phyloP scores from a whole-genome alignment of 1,284 basidiomycete species.

The Sporisorium graminicola region DNA sequence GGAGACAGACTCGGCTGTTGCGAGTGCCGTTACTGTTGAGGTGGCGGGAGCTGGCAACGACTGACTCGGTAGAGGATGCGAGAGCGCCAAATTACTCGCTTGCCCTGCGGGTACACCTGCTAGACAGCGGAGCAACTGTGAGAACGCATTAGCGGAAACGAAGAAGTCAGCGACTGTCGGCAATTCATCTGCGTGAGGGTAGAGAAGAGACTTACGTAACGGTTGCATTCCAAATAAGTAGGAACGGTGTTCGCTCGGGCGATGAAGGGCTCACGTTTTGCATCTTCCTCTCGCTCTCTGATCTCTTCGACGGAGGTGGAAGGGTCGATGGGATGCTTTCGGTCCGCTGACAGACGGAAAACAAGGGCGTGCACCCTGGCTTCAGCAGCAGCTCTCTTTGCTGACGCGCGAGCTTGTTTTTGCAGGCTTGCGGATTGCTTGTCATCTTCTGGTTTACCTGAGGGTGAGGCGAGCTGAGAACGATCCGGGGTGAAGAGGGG shows the following conservation, averaged over 20 bases:
- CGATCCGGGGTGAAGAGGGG: constrained; percentile 41
- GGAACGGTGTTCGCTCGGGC: constrained; percentile 86
- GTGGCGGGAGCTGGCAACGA: constrained; percentile 18
- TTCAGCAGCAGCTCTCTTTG: constrained; percentile 30
- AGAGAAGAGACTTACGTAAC: constrained; percentile 74
- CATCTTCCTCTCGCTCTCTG: constrained; percentile 32
- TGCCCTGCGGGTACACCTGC: constrained; percentile 20
- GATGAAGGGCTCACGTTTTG: constrained; percentile 74
- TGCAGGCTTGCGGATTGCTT: constrained; percentile 5
- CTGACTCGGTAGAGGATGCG: constrained; percentile 47
- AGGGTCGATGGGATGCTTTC: constrained; percentile 45
- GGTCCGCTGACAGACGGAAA: constrained; percentile 38
- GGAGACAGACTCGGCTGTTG: constrained; percentile 11
- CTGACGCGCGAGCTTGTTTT: constrained; percentile 16
- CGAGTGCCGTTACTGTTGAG: constrained; percentile 3
- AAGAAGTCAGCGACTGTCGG: neutral
- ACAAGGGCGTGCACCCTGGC: constrained; percentile 40
- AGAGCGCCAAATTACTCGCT: constrained; percentile 27
- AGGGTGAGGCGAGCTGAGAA: constrained; percentile 26
- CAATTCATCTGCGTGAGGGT: no score
- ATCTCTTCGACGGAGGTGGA: constrained; percentile 34
- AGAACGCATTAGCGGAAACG: neutral
- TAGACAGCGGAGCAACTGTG: constrained; percentile 37
- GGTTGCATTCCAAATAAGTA: constrained; percentile 84
- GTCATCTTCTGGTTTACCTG: constrained; percentile 9